Evolutionary conservation across 495 filamentous ascomycete genomes (phyloP).

Genomic region (Penicillium roqueforti): DNA sequence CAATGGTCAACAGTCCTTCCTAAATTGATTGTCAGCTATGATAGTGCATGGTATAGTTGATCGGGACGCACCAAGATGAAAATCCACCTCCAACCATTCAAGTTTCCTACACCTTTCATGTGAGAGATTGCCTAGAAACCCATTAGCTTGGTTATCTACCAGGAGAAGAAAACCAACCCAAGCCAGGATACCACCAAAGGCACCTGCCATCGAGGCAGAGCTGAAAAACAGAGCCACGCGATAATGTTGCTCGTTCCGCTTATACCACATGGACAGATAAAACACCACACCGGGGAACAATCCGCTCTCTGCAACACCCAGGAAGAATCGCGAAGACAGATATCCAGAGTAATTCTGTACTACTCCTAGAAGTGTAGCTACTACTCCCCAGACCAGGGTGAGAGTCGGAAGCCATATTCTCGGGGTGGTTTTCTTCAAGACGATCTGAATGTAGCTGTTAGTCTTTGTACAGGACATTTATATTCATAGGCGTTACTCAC

Average conservation of each 20-base stretch:
- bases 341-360: conserved; percentile 63
- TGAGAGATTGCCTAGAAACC: conserved; percentile 44
- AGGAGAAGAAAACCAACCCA: conserved; percentile 34
- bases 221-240: conserved; percentile 74
- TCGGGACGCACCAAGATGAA: conserved; percentile 57
- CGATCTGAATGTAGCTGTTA: conserved; percentile 26
- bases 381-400: conserved; percentile 56
- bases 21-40: conserved; percentile 18
- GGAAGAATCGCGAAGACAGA: conserved; percentile 51
- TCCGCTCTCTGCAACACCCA: conserved; percentile 47
- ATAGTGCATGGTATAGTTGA: neutral
- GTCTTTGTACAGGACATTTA: neutral
- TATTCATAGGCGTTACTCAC: conserved; percentile 13
- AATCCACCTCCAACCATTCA: conserved; percentile 79
- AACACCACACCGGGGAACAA: conserved; percentile 75
- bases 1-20: conserved; percentile 67
- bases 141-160: neutral
- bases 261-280: conserved; percentile 85
- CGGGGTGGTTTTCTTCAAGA: conserved; percentile 68
- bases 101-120: conserved; percentile 60
- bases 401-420: conserved; percentile 56
- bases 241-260: conserved; percentile 65
- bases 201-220: conserved; percentile 68
- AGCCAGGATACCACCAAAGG: conserved; percentile 75
- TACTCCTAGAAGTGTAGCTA: conserved; percentile 67